Percentiles rank a stretch among this genome's conserved stretches.
Conservation (phyloP, 2,329 filamentous ascomycete genomes). For the Diaporthe ilicicola region DNA sequence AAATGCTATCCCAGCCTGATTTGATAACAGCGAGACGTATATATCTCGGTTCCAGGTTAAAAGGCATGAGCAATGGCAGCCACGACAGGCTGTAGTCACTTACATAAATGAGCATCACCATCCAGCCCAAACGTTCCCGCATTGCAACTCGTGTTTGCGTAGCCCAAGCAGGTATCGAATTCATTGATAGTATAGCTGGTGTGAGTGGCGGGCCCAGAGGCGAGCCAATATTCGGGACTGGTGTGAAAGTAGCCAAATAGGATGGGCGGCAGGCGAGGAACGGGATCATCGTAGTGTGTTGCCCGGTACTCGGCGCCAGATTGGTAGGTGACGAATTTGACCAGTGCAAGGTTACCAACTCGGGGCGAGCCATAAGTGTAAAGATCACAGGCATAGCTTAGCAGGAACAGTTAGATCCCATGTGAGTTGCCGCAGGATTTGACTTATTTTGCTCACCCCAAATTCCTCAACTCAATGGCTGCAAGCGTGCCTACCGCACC, state of each 20-base stretch:
- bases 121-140: constrained; percentile 56
- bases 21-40: not conserved
- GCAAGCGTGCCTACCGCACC: constrained; percentile 70
- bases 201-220: constrained; percentile 44
- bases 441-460: constrained; percentile 43
- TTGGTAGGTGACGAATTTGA: constrained; percentile 62
- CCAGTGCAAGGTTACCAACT: constrained; percentile 66
- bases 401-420: not conserved
- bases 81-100: not conserved
- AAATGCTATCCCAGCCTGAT: not conserved
- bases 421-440: not conserved
- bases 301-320: constrained; percentile 63
- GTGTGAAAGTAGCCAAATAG: constrained; percentile 69
- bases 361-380: constrained; percentile 76
- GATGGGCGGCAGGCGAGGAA: constrained; percentile 72
- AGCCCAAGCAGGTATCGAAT: constrained; percentile 58
- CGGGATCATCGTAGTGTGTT: constrained; percentile 73
- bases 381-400: constrained; percentile 55
- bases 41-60: not conserved
- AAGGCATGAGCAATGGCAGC: not conserved
- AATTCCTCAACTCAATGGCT: constrained; percentile 61
- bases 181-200: constrained; percentile 49
- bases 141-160: constrained; percentile 58
- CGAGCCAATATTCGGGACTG: constrained; percentile 75
- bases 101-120: constrained; percentile 50